These are phyloP conservation scores for Colletotrichum sp. DNA, from an alignment of 2,329 filamentous ascomycete genomes.

Conservation along the genomic window DNA sequence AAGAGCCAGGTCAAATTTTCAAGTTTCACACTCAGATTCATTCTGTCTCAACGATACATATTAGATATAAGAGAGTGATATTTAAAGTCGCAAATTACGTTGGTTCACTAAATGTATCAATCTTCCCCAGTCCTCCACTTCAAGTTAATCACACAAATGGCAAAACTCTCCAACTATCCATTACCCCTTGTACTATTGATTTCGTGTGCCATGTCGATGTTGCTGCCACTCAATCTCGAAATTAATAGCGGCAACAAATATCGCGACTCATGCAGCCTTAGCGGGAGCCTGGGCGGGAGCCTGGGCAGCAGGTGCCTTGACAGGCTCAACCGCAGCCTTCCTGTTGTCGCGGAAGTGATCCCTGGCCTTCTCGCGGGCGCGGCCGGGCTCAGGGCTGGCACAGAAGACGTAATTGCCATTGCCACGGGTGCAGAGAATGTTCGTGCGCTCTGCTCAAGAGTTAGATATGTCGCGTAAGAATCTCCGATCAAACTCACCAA, in stretches of 20 bases:
- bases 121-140: background rate
- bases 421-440: background rate
- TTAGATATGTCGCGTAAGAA: background rate
- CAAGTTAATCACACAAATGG: background rate
- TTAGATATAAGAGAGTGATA: background rate
- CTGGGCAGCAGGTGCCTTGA: background rate
- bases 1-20: background rate
- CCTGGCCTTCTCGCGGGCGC: conserved; percentile 9
- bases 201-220: background rate
- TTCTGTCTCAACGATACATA: background rate
- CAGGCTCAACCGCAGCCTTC: background rate
- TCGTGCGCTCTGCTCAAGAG: background rate
- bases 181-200: background rate
- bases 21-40: background rate
- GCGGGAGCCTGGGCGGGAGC: background rate
- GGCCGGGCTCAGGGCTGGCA: conserved; percentile 1
- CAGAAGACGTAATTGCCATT: conserved; percentile 15
- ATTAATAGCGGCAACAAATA: background rate
- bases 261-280: background rate
- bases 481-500: background rate
- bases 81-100: background rate
- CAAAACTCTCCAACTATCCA: background rate
- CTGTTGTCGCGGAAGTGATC: conserved; percentile 7
- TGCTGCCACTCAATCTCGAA: background rate
- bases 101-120: background rate